Percentiles rank a stretch among this genome's conserved stretches.
Conservation (phyloP, 1,284 basidiomycete species). For the Irpex sp. region DNA sequence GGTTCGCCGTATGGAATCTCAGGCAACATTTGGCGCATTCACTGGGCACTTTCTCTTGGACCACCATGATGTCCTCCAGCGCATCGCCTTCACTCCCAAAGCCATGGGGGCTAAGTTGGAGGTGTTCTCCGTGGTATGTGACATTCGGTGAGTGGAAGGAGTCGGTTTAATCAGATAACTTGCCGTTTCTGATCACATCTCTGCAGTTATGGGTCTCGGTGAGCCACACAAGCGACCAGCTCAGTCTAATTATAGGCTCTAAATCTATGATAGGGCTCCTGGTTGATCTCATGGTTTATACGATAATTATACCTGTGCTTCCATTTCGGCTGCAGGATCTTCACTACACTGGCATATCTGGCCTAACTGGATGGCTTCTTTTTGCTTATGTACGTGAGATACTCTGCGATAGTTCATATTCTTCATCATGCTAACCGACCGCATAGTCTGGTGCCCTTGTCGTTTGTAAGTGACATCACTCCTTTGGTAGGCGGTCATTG, state of each 20-base stretch:
- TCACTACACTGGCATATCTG: constrained; percentile 49
- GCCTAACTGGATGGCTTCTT: constrained; percentile 64
- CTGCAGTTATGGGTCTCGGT: constrained; percentile 19
- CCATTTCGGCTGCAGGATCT: constrained; percentile 67
- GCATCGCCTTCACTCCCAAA: neutral
- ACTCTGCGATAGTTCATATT: neutral
- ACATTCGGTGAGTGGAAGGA: constrained; percentile 18
- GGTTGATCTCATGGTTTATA: constrained; percentile 60
- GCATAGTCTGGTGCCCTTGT: constrained; percentile 32
- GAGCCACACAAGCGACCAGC: neutral
- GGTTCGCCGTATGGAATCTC: neutral
- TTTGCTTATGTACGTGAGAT: constrained; percentile 51
- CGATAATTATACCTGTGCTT: constrained; percentile 70
- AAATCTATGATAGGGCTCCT: neutral
- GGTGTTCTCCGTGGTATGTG: constrained; percentile 30
- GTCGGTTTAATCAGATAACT: neutral
- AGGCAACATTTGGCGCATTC: neutral
- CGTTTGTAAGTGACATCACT: constrained; percentile 21
- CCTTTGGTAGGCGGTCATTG: neutral
- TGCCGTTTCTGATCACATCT: constrained; percentile 30
- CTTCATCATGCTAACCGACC: neutral
- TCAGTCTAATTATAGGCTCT: neutral
- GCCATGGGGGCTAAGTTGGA: constrained; percentile 26
- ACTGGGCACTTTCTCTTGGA: neutral
- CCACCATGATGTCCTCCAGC: neutral